Conservation (phyloP, 768 basidiomycete species). For the Tylopilus cervinicoccineus region DNA sequence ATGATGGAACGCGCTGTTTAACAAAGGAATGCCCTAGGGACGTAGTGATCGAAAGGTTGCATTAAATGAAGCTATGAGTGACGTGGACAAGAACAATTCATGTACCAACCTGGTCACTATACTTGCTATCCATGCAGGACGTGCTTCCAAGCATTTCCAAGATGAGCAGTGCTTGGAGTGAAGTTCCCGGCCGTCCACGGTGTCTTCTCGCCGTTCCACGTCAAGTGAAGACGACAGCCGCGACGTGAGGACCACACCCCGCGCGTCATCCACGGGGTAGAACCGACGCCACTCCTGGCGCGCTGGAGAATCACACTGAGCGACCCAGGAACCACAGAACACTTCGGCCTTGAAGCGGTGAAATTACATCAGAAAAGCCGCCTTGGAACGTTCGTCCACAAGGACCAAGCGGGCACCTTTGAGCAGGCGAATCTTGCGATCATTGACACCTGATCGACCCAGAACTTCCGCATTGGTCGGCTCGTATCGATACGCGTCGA, state of each 20-base stretch:
- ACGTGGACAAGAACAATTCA: neutral
- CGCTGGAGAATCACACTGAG: constrained; percentile 20
- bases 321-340: constrained; percentile 5
- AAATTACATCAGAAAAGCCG: constrained; percentile 38
- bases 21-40: neutral
- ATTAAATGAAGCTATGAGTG: constrained; percentile 5
- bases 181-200: constrained; percentile 9
- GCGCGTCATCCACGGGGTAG: constrained; percentile 10
- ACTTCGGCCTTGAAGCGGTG: constrained; percentile 15
- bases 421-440: constrained; percentile 42
- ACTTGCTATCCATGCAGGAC: neutral
- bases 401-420: constrained; percentile 46
- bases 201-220: constrained; percentile 11
- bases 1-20: constrained; percentile 2
- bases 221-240: constrained; percentile 14
- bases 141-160: constrained; percentile 10
- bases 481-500: constrained; percentile 48
- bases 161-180: constrained; percentile 1
- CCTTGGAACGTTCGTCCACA: constrained; percentile 44
- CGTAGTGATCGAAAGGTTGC: constrained; percentile 1
- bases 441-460: constrained; percentile 24
- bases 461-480: constrained; percentile 5
- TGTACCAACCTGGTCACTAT: constrained; percentile 14
- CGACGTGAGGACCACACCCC: constrained; percentile 6
- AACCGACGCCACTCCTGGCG: constrained; percentile 16